Evolutionary conservation across 768 basidiomycete species (phyloP).

Genomic region (Amanita rimosa): DNA sequence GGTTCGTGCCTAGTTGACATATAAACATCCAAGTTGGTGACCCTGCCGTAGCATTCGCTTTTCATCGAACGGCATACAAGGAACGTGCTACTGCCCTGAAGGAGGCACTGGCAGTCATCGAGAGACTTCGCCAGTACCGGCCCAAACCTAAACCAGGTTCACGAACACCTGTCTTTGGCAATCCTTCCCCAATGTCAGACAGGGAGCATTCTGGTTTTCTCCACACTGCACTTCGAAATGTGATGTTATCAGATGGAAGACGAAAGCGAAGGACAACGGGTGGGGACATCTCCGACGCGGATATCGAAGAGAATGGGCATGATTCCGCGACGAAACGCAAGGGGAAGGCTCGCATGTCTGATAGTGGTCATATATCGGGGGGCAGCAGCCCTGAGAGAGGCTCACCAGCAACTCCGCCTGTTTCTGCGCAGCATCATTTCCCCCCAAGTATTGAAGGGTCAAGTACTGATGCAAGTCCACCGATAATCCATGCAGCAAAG

Average conservation of each 20-base stretch:
- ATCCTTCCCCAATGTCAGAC: conserved; percentile 27
- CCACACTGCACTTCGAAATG: conserved; percentile 18
- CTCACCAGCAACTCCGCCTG: not conserved
- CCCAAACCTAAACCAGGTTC: conserved; percentile 33
- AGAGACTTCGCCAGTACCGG: conserved; percentile 54
- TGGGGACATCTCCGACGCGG: conserved; percentile 12
- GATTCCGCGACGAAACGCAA: conserved; percentile 7
- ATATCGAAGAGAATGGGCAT: conserved; percentile 9
- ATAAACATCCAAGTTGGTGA: not conserved
- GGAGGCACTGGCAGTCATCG: conserved; percentile 45
- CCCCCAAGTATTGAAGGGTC: conserved; percentile 10
- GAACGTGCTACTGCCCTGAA: conserved; percentile 56
- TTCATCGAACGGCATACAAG: conserved; percentile 67
- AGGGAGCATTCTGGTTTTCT: conserved; percentile 32
- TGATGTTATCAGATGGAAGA: conserved; percentile 8
- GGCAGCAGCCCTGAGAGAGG: not conserved
- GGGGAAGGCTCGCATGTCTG: conserved; percentile 9
- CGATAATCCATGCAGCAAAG: conserved; percentile 46
- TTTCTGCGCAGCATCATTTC: not conserved
- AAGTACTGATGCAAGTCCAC: conserved; percentile 15
- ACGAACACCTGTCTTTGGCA: conserved; percentile 33
- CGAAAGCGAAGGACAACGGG: conserved; percentile 11
- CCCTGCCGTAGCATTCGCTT: conserved; percentile 41
- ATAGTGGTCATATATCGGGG: not conserved
- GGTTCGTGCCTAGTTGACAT: conserved; percentile 15